Evolutionary conservation across 768 basidiomycete genomes (phyloP).

Genomic region (Leccinum incarnatum): DNA sequence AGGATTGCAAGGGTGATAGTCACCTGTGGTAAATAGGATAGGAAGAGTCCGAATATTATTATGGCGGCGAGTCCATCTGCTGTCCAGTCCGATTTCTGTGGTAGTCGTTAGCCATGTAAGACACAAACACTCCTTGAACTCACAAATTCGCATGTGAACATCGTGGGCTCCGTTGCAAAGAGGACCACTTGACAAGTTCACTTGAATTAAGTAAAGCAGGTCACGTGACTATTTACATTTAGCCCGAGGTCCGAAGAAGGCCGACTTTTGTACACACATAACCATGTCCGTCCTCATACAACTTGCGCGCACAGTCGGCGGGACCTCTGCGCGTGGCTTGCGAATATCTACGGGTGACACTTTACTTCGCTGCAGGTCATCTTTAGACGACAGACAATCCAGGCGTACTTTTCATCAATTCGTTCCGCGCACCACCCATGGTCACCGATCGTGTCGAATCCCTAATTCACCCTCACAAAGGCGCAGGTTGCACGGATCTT

Average conservation of each 20-base stretch:
- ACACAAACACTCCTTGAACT: background rate
- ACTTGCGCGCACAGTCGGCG: constrained; percentile 13
- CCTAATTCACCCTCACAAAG: background rate
- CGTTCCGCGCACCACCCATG: background rate
- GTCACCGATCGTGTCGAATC: background rate
- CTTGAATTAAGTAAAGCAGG: background rate
- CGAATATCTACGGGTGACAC: constrained; percentile 3
- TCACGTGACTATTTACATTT: background rate
- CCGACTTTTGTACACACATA: background rate
- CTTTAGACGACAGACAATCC: background rate
- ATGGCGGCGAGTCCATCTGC: constrained; percentile 57
- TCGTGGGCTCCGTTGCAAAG: background rate
- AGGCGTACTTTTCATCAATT: constrained; percentile 15
- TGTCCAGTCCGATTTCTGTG: constrained; percentile 71
- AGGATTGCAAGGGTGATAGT: constrained; percentile 3
- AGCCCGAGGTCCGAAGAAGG: background rate
- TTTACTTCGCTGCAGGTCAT: constrained; percentile 3
- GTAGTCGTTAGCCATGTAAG: background rate
- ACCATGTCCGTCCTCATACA: constrained; percentile 4
- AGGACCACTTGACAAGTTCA: no score
- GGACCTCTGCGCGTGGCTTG: constrained; percentile 2
- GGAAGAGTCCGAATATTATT: constrained; percentile 68
- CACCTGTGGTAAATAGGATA: constrained; percentile 86
- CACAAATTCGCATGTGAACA: constrained; percentile 20
- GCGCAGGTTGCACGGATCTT: constrained; percentile 19